These are phyloP conservation scores for Calonectria crousiana DNA, from an alignment of 2,329 filamentous ascomycete species.

Conservation along the genomic window DNA sequence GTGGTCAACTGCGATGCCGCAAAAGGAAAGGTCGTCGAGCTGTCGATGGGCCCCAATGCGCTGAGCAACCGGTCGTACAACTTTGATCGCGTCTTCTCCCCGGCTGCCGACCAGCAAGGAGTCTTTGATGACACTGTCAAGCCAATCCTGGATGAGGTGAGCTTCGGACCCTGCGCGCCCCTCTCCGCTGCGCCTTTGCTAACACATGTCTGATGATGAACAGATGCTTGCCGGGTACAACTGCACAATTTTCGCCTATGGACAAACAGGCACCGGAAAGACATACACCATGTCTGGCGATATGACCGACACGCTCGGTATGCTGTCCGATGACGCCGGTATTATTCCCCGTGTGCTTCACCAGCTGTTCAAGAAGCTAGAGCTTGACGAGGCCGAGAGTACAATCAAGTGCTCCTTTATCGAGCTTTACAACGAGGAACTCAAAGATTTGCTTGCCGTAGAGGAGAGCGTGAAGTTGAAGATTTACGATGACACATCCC, in stretches of 20 bases:
- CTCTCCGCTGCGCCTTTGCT: background rate
- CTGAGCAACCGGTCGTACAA: constrained; percentile 96
- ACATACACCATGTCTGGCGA: constrained; percentile 99
- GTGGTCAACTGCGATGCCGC: constrained; percentile 91
- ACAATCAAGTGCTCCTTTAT: constrained; percentile 99
- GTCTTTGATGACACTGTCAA: constrained; percentile 95
- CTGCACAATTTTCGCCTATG: constrained; percentile 98
- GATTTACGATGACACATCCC: constrained; percentile 91
- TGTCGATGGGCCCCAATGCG: constrained; percentile 93
- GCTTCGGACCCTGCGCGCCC: constrained; percentile 35
- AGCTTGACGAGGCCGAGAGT: constrained; percentile 82
- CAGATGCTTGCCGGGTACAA: constrained; percentile 96
- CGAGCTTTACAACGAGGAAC: constrained; percentile 97
- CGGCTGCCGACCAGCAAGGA: constrained; percentile 92
- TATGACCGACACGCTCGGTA: constrained; percentile 87
- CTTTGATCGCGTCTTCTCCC: constrained; percentile 97
- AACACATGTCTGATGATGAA: constrained; percentile 21
- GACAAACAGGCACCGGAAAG: constrained; percentile 97
- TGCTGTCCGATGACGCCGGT: constrained; percentile 90
- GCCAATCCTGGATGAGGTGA: constrained; percentile 91
- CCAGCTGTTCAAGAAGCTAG: constrained; percentile 86
- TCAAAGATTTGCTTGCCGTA: constrained; percentile 85
- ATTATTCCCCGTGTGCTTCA: constrained; percentile 95
- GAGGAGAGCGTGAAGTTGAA: constrained; percentile 92
- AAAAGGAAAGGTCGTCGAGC: constrained; percentile 84